Conservation (phyloP, 208 protist genomes). For the Entamoeba invadens region DNA sequence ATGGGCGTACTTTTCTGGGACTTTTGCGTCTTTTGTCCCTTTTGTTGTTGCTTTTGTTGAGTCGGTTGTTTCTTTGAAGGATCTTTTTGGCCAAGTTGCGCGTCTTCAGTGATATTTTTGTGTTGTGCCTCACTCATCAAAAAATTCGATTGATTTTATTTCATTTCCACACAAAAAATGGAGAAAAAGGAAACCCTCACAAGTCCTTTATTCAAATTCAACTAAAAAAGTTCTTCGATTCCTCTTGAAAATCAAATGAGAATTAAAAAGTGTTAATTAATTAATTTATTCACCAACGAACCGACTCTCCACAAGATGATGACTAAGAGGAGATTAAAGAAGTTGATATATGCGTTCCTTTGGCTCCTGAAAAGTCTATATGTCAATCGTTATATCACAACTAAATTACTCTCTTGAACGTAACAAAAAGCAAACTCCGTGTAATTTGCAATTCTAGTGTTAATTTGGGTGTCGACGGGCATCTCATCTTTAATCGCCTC, state of each 20-base stretch:
- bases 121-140: too few relatives aligned
- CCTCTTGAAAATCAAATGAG: too few relatives aligned
- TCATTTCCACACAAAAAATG: too few relatives aligned
- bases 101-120: too few relatives aligned
- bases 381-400: background rate
- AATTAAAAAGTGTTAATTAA: background rate
- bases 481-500: background rate
- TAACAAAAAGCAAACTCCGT: background rate
- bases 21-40: background rate
- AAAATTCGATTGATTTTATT: too few relatives aligned
- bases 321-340: background rate
- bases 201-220: too few relatives aligned
- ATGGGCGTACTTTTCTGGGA: background rate
- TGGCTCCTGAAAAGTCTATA: background rate
- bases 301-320: background rate
- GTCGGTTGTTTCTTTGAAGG: too few relatives aligned
- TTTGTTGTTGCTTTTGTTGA: background rate
- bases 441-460: background rate
- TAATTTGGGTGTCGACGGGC: background rate
- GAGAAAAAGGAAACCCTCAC: too few relatives aligned
- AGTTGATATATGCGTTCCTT: background rate
- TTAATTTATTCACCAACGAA: background rate
- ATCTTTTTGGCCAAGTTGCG: too few relatives aligned
- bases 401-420: too few relatives aligned
- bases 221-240: too few relatives aligned